Conservation (phyloP, 768 basidiomycete species). For the Russula griseocarnosa region DNA sequence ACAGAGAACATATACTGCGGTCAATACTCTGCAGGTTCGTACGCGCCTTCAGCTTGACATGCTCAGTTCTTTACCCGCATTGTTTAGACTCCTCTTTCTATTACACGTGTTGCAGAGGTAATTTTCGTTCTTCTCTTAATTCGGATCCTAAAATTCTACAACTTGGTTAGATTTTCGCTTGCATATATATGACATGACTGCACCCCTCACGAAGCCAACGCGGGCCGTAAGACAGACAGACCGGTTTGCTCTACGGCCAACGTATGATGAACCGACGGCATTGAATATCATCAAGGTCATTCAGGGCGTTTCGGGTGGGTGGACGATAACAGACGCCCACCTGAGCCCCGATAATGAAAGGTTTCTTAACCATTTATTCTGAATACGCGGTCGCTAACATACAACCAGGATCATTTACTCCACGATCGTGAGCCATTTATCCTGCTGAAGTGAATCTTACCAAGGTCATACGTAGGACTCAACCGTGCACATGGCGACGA, state of each 20-base stretch:
- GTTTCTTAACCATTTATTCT: constrained; percentile 36
- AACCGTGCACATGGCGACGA: constrained; percentile 71
- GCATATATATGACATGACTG: constrained; percentile 79
- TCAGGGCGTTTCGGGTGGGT: constrained; percentile 68
- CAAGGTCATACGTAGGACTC: constrained; percentile 47
- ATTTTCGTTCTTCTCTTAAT: constrained; percentile 1
- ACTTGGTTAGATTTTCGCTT: constrained; percentile 70
- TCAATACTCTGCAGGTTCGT: constrained; percentile 70
- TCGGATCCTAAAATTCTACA: not conserved
- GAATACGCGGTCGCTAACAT: constrained; percentile 12
- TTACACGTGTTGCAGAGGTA: constrained; percentile 87
- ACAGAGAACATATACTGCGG: constrained; percentile 76
- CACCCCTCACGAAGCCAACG: constrained; percentile 38
- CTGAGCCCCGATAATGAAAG: constrained; percentile 85
- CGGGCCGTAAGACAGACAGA: constrained; percentile 15
- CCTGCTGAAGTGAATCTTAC: constrained; percentile 8
- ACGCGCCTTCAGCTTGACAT: not conserved
- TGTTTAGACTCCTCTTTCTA: constrained; percentile 78
- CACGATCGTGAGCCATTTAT: constrained; percentile 58
- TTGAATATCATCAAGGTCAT: constrained; percentile 60
- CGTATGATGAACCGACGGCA: constrained; percentile 46
- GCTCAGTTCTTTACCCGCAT: constrained; percentile 10
- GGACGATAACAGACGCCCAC: constrained; percentile 96
- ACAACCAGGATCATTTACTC: constrained; percentile 81
- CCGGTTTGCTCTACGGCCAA: constrained; percentile 29